Conservation (phyloP, 805 yeast genomes). For the Monosporozyma aerobia region DNA sequence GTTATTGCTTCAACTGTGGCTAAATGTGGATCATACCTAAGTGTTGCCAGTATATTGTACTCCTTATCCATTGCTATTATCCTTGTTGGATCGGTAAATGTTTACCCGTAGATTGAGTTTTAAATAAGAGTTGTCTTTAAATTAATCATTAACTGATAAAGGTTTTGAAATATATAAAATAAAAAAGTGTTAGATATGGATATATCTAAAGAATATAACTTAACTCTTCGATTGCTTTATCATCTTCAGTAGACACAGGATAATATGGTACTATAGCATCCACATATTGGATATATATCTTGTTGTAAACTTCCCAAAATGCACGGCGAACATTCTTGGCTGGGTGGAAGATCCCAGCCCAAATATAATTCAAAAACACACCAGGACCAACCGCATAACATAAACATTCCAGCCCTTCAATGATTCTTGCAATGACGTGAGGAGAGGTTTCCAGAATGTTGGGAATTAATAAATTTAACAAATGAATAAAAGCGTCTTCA, state of each 20-base stretch:
- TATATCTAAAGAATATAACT: conserved; percentile 29
- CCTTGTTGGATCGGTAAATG: not conserved
- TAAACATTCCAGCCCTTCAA: conserved; percentile 71
- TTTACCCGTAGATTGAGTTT: not conserved
- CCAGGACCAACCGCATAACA: conserved; percentile 72
- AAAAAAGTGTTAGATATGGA: not conserved
- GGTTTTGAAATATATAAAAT: not conserved
- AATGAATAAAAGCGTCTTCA: conserved; percentile 78
- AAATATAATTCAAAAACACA: conserved; percentile 57
- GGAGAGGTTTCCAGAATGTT: conserved; percentile 92
- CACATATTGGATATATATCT: conserved; percentile 60
- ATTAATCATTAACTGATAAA: not conserved
- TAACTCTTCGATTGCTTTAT: conserved; percentile 38
- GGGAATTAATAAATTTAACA: conserved; percentile 74
- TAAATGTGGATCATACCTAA: conserved; percentile 65
- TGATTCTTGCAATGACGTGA: conserved; percentile 75
- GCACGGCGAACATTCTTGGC: conserved; percentile 77
- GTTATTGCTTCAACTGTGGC: conserved; percentile 1
- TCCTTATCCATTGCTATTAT: not conserved
- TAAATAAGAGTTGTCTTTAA: not conserved
- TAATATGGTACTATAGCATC: conserved; percentile 78
- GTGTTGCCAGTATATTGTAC: conserved; percentile 45
- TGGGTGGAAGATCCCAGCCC: conserved; percentile 91
- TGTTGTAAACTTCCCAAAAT: conserved; percentile 79
- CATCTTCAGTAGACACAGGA: conserved; percentile 44